Conservation (phyloP, 495 filamentous ascomycete species). For the Aspergillus olivimuriae region DNA sequence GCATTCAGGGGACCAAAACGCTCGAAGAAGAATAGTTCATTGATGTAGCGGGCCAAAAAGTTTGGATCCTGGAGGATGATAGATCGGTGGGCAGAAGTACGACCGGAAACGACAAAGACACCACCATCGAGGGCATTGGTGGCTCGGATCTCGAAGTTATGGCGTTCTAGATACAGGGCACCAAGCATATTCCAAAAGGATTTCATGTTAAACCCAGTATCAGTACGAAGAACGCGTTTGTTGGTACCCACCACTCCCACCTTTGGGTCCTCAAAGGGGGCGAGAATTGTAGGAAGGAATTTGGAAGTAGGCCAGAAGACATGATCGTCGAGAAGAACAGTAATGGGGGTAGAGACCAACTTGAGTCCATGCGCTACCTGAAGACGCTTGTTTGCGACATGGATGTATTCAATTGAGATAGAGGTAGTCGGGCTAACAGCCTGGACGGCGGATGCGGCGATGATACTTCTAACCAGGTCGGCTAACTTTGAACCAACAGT, state of each 20-base stretch:
- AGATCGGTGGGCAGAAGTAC: conserved; percentile 43
- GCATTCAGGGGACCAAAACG: conserved; percentile 41
- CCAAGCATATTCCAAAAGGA: conserved; percentile 48
- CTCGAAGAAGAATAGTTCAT: conserved; percentile 49
- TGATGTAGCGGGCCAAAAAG: conserved; percentile 46
- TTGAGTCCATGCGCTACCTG: conserved; percentile 41
- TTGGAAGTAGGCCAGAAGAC: conserved; percentile 44
- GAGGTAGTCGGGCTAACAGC: conserved; percentile 10
- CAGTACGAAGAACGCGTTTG: conserved; percentile 37
- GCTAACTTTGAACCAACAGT: conserved; percentile 17
- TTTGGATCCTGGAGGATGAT: conserved; percentile 37
- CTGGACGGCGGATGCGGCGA: conserved; percentile 2
- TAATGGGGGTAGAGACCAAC: conserved; percentile 38
- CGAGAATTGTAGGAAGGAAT: conserved; percentile 39
- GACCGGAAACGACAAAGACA: conserved; percentile 49
- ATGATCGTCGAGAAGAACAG: conserved; percentile 47
- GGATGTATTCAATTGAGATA: conserved; percentile 25
- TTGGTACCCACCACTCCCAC: conserved; percentile 48
- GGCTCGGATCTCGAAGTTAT: conserved; percentile 52
- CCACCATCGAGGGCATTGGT: conserved; percentile 50
- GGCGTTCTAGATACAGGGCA: conserved; percentile 46
- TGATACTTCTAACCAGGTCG: conserved; percentile 1
- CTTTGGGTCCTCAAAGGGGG: conserved; percentile 43
- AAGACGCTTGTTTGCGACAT: conserved; percentile 39
- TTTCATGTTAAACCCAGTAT: conserved; percentile 18